A percentile compares a stretch with the other conserved stretches of the same genome.
Conservation (phyloP, 306 rosid species). For the Trifolium fragiferum region DNA sequence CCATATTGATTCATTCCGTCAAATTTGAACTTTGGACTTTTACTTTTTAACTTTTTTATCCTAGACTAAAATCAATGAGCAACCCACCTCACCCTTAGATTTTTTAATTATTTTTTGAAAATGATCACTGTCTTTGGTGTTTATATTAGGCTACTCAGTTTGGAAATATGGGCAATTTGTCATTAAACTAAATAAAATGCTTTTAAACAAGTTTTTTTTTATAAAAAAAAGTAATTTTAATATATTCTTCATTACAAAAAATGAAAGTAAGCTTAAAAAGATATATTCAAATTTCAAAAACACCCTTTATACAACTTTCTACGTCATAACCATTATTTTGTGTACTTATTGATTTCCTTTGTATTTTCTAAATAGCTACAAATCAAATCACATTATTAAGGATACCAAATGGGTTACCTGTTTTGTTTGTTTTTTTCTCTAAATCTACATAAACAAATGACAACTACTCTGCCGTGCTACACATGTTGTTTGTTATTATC, state of each 20-base stretch:
- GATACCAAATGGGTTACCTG: slow-evolving; percentile 1
- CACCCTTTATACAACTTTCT: not conserved
- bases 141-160: too few relatives aligned
- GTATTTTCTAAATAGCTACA: not conserved
- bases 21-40: too few relatives aligned
- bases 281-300: not conserved
- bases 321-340: not conserved
- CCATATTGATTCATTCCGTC: too few relatives aligned
- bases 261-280: not conserved
- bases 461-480: not conserved
- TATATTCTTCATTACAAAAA: not conserved
- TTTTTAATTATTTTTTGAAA: too few relatives aligned
- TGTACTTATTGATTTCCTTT: not conserved
- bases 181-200: too few relatives aligned
- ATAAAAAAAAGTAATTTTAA: not conserved
- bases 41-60: too few relatives aligned
- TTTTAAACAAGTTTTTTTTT: not conserved
- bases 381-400: not conserved
- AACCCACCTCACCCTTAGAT: too few relatives aligned
- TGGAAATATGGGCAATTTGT: too few relatives aligned
- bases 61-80: too few relatives aligned
- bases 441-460: not conserved
- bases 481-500: slow-evolving; percentile 28
- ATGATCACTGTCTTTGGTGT: too few relatives aligned
- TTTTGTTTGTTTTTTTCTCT: not conserved